Evolutionary conservation across 768 basidiomycete species (phyloP).

Genomic region (Boletus vermiculosoides): DNA sequence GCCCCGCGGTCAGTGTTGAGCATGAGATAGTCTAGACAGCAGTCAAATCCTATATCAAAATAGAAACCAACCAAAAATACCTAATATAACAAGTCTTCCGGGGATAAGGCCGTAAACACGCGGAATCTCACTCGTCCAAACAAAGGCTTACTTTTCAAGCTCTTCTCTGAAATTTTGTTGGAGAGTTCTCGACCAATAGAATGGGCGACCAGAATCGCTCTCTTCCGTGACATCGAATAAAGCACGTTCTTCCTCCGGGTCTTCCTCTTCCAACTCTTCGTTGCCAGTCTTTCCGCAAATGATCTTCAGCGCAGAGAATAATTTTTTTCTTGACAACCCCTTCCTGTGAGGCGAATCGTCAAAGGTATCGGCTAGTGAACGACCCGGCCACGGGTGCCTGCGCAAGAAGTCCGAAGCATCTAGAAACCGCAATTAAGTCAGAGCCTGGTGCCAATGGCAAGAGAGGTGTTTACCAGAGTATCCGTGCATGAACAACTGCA

Average conservation of each 20-base stretch:
- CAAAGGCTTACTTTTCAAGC: conserved; percentile 69
- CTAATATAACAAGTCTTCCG: conserved; percentile 76
- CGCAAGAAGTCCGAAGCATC: conserved; percentile 88
- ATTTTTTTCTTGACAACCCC: conserved; percentile 64
- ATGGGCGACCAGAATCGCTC: conserved; percentile 53
- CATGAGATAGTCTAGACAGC: conserved; percentile 75
- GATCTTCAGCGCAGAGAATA: conserved; percentile 66
- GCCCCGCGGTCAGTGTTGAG: conserved; percentile 85
- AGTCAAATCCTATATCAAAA: conserved; percentile 3
- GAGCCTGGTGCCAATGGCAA: not conserved
- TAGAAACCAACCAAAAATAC: conserved; percentile 34
- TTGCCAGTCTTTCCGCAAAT: conserved; percentile 85
- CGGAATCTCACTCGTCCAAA: not conserved
- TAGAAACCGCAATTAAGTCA: conserved; percentile 22
- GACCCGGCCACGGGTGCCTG: conserved; percentile 85
- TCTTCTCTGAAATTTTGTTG: conserved; percentile 86
- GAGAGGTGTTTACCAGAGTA: conserved; percentile 53
- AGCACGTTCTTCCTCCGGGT: conserved; percentile 71
- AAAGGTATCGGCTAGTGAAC: conserved; percentile 80
- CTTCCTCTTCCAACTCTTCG: conserved; percentile 68
- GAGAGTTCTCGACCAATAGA: conserved; percentile 79
- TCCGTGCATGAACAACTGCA: conserved; percentile 87
- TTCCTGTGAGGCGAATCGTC: conserved; percentile 80
- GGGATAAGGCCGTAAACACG: conserved; percentile 11
- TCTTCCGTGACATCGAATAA: conserved; percentile 67